Percentiles rank a stretch among this genome's conserved stretches.
phyloP scores from a whole-genome alignment of 2,329 filamentous ascomycete species.

The Colletotrichum cereale region DNA sequence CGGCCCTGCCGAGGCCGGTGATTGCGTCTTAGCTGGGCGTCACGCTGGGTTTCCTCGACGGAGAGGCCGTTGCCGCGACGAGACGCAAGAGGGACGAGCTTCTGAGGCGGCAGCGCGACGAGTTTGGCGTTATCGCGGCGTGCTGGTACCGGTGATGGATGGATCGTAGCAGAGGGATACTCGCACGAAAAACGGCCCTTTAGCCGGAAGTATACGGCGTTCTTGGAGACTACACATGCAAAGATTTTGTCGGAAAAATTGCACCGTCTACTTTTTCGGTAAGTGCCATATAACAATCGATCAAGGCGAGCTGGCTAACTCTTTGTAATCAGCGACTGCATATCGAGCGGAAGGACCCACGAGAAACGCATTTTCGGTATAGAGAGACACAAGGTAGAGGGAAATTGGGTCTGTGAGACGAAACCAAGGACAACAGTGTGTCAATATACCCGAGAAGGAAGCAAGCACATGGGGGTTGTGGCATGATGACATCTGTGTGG shows the following conservation, averaged over 20 bases:
- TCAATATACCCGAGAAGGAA: no score
- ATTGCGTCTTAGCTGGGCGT: conserved; percentile 30
- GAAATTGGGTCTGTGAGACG: not conserved
- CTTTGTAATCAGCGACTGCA: not conserved
- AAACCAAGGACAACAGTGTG: not conserved
- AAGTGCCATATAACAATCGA: no score
- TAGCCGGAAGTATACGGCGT: not conserved
- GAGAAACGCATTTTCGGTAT: no score
- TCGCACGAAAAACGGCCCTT: no score
- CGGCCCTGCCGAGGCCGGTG: conserved; percentile 1
- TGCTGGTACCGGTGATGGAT: conserved; percentile 13
- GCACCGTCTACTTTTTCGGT: no score
- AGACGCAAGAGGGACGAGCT: conserved; percentile 18
- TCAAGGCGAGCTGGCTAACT: not conserved
- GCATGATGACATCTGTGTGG: not conserved
- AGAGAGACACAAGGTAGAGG: not conserved
- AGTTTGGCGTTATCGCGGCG: conserved; percentile 8
- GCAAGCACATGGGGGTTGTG: not conserved
- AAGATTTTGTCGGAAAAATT: not conserved
- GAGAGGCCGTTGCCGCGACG: conserved; percentile 1
- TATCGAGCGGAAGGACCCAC: not conserved
- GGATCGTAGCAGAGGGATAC: no score
- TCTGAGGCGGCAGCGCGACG: conserved; percentile 16
- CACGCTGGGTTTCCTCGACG: not conserved
- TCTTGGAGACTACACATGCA: not conserved